phyloP scores from a whole-genome alignment of 164 flowering plant genomes.

The Piper longum region DNA sequence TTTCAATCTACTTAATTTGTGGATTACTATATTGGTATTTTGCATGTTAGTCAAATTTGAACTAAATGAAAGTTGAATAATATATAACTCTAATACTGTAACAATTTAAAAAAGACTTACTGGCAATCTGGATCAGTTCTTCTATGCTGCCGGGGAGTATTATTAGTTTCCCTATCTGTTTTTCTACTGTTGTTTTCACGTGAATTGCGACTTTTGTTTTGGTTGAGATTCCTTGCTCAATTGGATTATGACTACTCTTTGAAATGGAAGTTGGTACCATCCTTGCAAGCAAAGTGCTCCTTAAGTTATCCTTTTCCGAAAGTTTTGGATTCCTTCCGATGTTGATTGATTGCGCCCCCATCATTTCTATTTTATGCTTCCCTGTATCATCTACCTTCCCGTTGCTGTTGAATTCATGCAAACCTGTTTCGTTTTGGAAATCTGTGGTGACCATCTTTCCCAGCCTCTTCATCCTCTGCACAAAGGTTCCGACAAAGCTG shows the following conservation, averaged over 20 bases:
- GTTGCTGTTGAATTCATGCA: slow-evolving; percentile 18
- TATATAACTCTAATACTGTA: slow-evolving; percentile 13
- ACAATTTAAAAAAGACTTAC: slow-evolving; percentile 29
- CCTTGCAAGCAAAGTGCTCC: slow-evolving; percentile 7
- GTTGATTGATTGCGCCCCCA: slow-evolving; percentile 12
- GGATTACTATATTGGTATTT: background rate
- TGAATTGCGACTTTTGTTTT: slow-evolving; percentile 70
- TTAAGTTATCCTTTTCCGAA: background rate
- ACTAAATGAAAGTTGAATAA: background rate
- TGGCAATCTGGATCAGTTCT: slow-evolving; percentile 58
- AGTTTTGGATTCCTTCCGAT: slow-evolving; percentile 10
- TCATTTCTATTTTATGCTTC: slow-evolving; percentile 29
- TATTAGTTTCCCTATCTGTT: slow-evolving; percentile 44
- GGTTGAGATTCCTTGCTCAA: slow-evolving; percentile 7
- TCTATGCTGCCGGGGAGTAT: slow-evolving; percentile 67
- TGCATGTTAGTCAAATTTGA: background rate
- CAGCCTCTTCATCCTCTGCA: slow-evolving; percentile 42
- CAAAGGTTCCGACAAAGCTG: no score
- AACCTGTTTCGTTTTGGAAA: slow-evolving; percentile 19
- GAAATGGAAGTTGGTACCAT: slow-evolving; percentile 9
- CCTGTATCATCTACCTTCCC: slow-evolving; percentile 12
- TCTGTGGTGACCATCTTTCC: slow-evolving; percentile 20
- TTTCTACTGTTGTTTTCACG: slow-evolving; percentile 20
- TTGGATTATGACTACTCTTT: slow-evolving; percentile 7
- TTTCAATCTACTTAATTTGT: background rate